Base-by-base conservation (phyloP, 129 eudicot genomes). In the Pseudognaphalium luteoalbum region DNA sequence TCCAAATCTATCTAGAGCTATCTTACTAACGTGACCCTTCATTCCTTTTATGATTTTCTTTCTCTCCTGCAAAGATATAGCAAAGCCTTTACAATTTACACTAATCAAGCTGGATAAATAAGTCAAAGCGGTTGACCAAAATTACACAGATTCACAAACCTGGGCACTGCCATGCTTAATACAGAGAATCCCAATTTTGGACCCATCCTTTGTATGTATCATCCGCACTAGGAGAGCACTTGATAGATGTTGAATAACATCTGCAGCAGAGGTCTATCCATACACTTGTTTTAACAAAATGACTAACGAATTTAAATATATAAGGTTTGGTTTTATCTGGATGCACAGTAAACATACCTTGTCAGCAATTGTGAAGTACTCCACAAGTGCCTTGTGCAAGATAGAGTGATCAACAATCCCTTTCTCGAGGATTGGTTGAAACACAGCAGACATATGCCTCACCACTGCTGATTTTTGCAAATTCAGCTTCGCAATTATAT, bases 341-440 rank as follows among this genome's bases (percentile, higher is more conserved):
- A 47, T 12, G 17, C 14, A 14, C 54, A 22, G 56, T 78, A 34
- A 9, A 50, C 16, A 19, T 83, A 94, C 99, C 96, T 91, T 73
- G 76, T 86, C 97, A 72, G 96, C 99, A 83, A 94, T 85, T 21
- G 75, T 86, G 4, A 94, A 66, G 77, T 85, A 94, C 80, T 94
- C 99, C 57, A 91, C 76, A 54, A 94, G 75, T 57, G 86, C 88
- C 74, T 76, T 89, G 84, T 94, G 97, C 64, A 89, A 83, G 68
- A 94, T 89, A 32, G 96, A 89, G 73, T 94, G 99, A 82, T 94
- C 99, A 72, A 94, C 83, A 54, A 94, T 94, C 42, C 99, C 97
- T 79, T 94, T 94, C 81, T 91, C 99, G 78, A 91, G 42, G 63
- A 94, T 86, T 22, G 99, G 97, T 80, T 87, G 93, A 51, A 94